Conservation (phyloP, 2,329 filamentous ascomycete genomes). For the Fusarium pilosicola region DNA sequence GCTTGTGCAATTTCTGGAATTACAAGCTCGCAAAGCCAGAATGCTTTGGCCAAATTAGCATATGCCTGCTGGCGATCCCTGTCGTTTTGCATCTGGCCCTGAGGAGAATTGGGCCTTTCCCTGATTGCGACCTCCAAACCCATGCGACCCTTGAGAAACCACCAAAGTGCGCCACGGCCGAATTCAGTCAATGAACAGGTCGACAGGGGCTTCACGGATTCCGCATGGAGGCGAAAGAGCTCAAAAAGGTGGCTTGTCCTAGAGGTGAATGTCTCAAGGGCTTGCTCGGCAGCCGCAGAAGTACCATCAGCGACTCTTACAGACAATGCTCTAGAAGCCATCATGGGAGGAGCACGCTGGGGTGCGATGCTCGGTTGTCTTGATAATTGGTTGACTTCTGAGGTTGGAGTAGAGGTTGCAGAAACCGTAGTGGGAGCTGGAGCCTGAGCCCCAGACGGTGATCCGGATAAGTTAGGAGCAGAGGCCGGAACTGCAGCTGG, state of each 20-base stretch:
- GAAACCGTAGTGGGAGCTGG: background rate
- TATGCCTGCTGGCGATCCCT: constrained; percentile 78
- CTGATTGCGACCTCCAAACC: constrained; percentile 78
- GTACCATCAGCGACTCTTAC: constrained; percentile 55
- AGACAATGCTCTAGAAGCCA: constrained; percentile 48
- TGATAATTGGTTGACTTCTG: constrained; percentile 36
- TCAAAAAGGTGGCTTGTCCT: constrained; percentile 79
- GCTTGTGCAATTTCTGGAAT: constrained; percentile 60
- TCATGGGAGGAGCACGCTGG: constrained; percentile 42
- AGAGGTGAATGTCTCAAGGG: constrained; percentile 74
- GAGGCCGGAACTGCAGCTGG: constrained; percentile 18
- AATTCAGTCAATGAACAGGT: constrained; percentile 73
- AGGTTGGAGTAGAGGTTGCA: constrained; percentile 9
- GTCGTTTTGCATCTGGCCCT: constrained; percentile 64
- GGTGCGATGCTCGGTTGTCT: constrained; percentile 40
- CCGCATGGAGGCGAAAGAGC: constrained; percentile 81
- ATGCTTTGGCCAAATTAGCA: constrained; percentile 83
- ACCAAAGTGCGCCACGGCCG: constrained; percentile 82
- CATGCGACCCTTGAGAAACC: constrained; percentile 85
- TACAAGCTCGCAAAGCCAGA: constrained; percentile 77
- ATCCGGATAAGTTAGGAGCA: background rate
- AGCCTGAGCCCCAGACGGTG: background rate
- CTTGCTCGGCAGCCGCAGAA: constrained; percentile 66
- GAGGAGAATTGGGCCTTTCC: constrained; percentile 63
- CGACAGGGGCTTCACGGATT: constrained; percentile 74